Evolutionary conservation across 306 rosid genomes (phyloP), one percentile per base, ranked within the genome.

Genomic region (Pterocarpus santalinus): DNA sequence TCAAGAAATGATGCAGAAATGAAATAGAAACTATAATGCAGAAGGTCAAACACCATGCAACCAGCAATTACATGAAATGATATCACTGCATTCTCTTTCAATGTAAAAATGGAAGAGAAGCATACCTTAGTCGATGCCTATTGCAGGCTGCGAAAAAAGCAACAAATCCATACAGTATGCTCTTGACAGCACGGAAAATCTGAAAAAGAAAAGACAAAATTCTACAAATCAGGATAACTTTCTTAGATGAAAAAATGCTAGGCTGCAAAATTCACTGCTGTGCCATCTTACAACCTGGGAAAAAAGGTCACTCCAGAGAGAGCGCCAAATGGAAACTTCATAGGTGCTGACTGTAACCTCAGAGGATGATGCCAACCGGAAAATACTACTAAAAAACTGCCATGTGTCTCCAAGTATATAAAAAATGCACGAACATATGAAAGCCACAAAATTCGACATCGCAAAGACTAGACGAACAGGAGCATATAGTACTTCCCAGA

Each of bases 301-400:
- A 82, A 95, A 95, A 63, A 95, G 97, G 80, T 91, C 99, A 80
- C 85, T 90, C 99, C 99, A 95, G 75, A 95, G 97, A 58, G 96
- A 77, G 53, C 90, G 98, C 97, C 93, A 95, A 66, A 91, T 68
- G 66, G 99, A 93, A 83, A 86, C 89, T 88, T 95, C 98, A 79
- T 73, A 65, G 8, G 90, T 74, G 75, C 52, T 77, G 55, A 91
- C 87, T 64, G 99, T 63, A 65, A 86, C 92, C 84, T 89, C 91
- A 47, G 99, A 86, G 73, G 92, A 88, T 4, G 99, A 88, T 67
- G 89, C 96, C 79, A 95, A 61, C 89, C 81, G 88, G 73, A 88
- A 78, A 22, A 93, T 76, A 78, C 87, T 72, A 82, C 93, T 81
- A 61, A 88, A 34, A 84, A 93, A 79, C 79, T 81, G 73, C 94